Percentiles rank a stretch among this genome's conserved stretches.
These are phyloP conservation scores for Zygosaccharomyces rouxii DNA, from an alignment of 805 yeast species.

Conservation along the genomic window DNA sequence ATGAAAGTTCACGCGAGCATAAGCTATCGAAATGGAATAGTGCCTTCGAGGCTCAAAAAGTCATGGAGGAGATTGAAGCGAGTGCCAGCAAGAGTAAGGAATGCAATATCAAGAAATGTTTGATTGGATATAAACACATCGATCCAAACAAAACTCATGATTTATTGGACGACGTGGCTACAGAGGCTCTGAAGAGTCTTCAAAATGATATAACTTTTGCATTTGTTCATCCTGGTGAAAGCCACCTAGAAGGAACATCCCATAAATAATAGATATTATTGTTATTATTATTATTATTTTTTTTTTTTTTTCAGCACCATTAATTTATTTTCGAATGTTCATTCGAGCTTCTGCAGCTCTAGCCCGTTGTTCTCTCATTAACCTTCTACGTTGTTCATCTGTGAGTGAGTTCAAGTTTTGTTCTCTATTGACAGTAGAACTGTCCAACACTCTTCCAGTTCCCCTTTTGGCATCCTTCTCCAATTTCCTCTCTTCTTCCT, in stretches of 20 bases:
- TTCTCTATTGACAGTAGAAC: slow-evolving; percentile 28
- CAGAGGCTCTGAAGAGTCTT: slow-evolving; percentile 17
- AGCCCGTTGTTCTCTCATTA: slow-evolving; percentile 93
- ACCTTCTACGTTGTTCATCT: slow-evolving; percentile 66
- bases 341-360: slow-evolving; percentile 93
- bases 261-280: not conserved
- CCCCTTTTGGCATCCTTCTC: slow-evolving; percentile 30
- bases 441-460: slow-evolving; percentile 36
- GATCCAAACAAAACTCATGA: slow-evolving; percentile 39
- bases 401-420: slow-evolving; percentile 56
- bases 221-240: slow-evolving; percentile 21
- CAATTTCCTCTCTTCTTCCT: slow-evolving; percentile 3
- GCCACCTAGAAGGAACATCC: not conserved
- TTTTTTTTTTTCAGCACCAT: not conserved
- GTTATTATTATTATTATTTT: not conserved
- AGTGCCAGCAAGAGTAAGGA: slow-evolving; percentile 32
- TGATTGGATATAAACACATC: slow-evolving; percentile 59
- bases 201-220: slow-evolving; percentile 24
- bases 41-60: slow-evolving; percentile 44
- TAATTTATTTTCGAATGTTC: slow-evolving; percentile 20
- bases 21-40: slow-evolving; percentile 44
- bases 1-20: slow-evolving; percentile 6
- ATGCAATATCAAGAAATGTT: slow-evolving; percentile 50
- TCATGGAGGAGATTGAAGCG: slow-evolving; percentile 21
- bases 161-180: slow-evolving; percentile 18